Base-by-base conservation (phyloP, 108 stramenopile species). In the Cyclotella sp. region DNA sequence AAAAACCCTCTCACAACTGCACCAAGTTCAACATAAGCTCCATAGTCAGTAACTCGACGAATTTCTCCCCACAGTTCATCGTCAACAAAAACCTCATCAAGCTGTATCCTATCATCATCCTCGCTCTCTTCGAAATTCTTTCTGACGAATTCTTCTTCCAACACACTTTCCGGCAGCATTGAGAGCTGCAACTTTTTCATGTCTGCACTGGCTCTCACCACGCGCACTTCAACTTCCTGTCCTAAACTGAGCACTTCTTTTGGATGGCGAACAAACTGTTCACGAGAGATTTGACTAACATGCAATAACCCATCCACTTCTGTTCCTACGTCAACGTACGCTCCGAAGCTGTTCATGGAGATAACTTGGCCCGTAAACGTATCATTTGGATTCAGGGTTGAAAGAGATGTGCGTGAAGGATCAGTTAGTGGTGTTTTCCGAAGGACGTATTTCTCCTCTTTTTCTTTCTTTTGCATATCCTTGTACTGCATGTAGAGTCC, bases 1-100 rank as follows among this genome's bases (percentile, higher is more conserved):
- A 96, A 81, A 68, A 91, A 97, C 16, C 91, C 97, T 68, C 94
- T 88, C 27, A 93, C 93, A 21, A 85, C 91, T n/a, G 93, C 93
- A 39, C 94, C 95, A 3, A 96, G 77, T 62, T 96, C 94, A 1
- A 97, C 92, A 81, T 91, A 97, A 11, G 93, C 93, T 42, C 97
- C 97, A 78, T 80, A 96, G 63, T 93, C 93, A 0, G 97, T 96
- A 26, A 97, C 94, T 27, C 93, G 88, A 52, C 85, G 85, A 18
- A 97, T 81, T 61, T 92, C 91, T 12, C 95, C 95, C 97, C 95
- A 97, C 27, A 97, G 70, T 79, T 96, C 95, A 65, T 96, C 95
- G 39, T 94, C 93, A 6, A 86, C 71, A 61, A 89, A 86, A 52
- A 97, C 84, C 40, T 95, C 95, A 62, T 79, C 77, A 78, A 97